phyloP scores from a whole-genome alignment of 2,329 filamentous ascomycete genomes.

The Zalaria obscura region DNA sequence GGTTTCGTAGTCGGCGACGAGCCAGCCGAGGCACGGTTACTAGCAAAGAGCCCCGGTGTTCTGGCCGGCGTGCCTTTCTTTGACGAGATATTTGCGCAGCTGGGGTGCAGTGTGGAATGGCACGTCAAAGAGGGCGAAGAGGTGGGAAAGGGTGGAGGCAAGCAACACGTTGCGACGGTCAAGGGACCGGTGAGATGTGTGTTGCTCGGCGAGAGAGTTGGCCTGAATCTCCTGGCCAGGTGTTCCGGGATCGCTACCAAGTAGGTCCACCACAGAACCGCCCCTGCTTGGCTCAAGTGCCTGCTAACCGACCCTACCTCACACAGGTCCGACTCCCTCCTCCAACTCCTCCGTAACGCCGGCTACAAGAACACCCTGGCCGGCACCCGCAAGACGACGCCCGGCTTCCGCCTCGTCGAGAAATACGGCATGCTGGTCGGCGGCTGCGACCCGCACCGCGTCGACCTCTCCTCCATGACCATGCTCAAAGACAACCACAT shows the following conservation, averaged over 20 bases:
- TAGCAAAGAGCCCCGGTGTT: constrained; percentile 55
- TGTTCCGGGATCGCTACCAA: constrained; percentile 82
- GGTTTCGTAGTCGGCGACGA: constrained; percentile 84
- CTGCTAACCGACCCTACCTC: not conserved
- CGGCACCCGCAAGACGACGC: constrained; percentile 92
- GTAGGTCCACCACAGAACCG: constrained; percentile 6
- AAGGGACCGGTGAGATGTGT: constrained; percentile 69
- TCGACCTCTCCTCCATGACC: constrained; percentile 81
- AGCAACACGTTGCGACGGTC: constrained; percentile 62
- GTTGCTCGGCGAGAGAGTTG: constrained; percentile 84
- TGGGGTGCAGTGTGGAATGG: constrained; percentile 86
- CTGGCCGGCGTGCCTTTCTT: constrained; percentile 91
- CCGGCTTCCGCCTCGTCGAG: constrained; percentile 86
- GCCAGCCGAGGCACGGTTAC: constrained; percentile 32
- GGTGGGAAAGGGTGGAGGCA: constrained; percentile 48
- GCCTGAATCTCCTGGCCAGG: constrained; percentile 75
- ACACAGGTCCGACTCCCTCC: constrained; percentile 28
- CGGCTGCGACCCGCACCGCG: constrained; percentile 79
- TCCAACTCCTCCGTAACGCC: constrained; percentile 37
- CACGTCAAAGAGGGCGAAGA: constrained; percentile 59
- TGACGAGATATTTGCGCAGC: constrained; percentile 79
- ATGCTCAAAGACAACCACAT: constrained; percentile 99
- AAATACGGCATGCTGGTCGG: constrained; percentile 97
- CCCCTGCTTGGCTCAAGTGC: too few species aligned
- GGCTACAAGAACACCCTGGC: constrained; percentile 79